Conservation (phyloP, 176 grass and related monocot genomes). For the Poa pratensis region DNA sequence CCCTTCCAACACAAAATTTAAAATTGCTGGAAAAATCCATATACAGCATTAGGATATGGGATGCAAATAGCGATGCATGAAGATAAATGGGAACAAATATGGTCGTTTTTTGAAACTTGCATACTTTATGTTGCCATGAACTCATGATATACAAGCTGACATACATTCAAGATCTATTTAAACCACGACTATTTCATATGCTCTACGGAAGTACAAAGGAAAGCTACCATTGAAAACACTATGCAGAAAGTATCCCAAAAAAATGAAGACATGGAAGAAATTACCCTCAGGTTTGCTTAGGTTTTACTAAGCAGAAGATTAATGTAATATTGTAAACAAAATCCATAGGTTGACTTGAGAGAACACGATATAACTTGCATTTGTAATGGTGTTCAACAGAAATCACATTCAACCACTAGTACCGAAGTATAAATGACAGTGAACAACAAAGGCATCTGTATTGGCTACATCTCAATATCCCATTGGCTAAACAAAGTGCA, state of each 20-base stretch:
- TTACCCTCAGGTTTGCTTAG: neutral
- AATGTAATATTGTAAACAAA: neutral
- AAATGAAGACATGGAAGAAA: neutral
- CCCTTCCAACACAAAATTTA: constrained; percentile 76
- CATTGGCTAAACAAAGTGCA: constrained; percentile 11
- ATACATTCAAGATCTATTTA: neutral
- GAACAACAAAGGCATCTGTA: neutral
- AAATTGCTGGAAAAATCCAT: constrained; percentile 68
- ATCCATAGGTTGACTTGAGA: neutral
- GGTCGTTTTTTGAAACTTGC: neutral
- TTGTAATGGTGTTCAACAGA: constrained; percentile 14
- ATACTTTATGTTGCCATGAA: neutral
- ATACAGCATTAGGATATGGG: constrained; percentile 34
- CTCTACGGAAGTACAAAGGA: neutral
- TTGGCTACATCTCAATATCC: constrained; percentile 7
- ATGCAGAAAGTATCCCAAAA: neutral
- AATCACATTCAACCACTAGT: neutral
- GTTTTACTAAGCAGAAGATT: neutral
- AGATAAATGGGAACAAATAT: constrained; percentile 10
- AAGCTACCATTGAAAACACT: constrained; percentile 6
- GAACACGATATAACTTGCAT: neutral
- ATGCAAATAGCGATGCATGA: constrained; percentile 1
- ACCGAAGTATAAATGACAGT: constrained; percentile 10
- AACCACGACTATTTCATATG: constrained; percentile 15
- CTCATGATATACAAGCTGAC: constrained; percentile 3